Conservation (phyloP, 345 rosid genomes). For the rapeseed (Brassica napus) region Da-Ae NC_063448.1:20591001-20591500, state of each 20-base stretch:
- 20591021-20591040: neutral
- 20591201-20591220: neutral
- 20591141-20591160: constrained; percentile 25
- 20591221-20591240: neutral
- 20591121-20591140: constrained; percentile 21
- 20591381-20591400: constrained; percentile 17
- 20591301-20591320: neutral
- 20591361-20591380: neutral
- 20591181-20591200: neutral
- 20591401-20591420: constrained; percentile 10
- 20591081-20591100: constrained; percentile 1
- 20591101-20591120: constrained; percentile 27
- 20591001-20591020: neutral
- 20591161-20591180: neutral
- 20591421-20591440: constrained; percentile 29
- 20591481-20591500: constrained; percentile 2
- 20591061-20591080: constrained; percentile 1
- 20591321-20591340: neutral
- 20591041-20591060: neutral
- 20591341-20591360: neutral
- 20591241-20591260: constrained; percentile 3
- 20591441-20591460: constrained; percentile 19
- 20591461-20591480: constrained; percentile 10
- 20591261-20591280: constrained; percentile 25
- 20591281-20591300: constrained; percentile 27